These are phyloP conservation scores for Pseudogymnoascus sp. DNA, from an alignment of 2,329 filamentous ascomycete species.

Conservation along the genomic window DNA sequence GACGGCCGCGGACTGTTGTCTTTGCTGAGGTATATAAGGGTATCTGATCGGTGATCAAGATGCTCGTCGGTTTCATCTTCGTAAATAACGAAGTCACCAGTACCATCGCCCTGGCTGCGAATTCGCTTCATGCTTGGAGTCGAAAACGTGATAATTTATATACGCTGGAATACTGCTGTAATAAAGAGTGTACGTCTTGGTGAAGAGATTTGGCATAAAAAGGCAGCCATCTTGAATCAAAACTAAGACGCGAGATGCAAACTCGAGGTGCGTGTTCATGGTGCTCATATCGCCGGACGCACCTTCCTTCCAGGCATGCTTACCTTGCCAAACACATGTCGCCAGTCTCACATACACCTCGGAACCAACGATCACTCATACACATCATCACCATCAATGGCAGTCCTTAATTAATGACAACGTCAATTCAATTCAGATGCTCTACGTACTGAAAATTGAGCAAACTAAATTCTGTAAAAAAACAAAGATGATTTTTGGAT, in stretches of 20 bases:
- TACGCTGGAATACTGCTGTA: not conserved
- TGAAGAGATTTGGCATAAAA: slow-evolving; percentile 2
- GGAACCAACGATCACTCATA: not conserved
- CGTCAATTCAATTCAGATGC: not conserved
- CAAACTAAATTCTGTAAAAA: slow-evolving; percentile 12
- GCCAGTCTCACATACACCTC: not conserved
- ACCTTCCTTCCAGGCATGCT: not conserved
- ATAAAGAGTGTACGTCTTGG: slow-evolving; percentile 4
- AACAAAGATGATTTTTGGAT: slow-evolving; percentile 23
- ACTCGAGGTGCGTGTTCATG: not conserved
- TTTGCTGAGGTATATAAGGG: slow-evolving; percentile 14
- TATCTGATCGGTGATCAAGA: not conserved
- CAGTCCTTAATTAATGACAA: not conserved
- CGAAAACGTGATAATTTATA: not conserved
- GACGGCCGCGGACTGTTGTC: slow-evolving; percentile 25
- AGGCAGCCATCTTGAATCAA: not conserved
- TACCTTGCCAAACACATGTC: not conserved
- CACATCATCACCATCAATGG: not conserved
- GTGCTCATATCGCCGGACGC: not conserved
- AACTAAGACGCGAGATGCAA: not conserved
- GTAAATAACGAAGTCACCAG: slow-evolving; percentile 9
- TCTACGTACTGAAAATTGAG: slow-evolving; percentile 5
- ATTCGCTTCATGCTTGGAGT: slow-evolving; percentile 19
- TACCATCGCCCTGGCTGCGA: slow-evolving; percentile 13
- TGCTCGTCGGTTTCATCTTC: slow-evolving; percentile 12